Evolutionary conservation across 192 early-diverging fungal genomes (phyloP).

Genomic region (Kappamyces sp.): DNA sequence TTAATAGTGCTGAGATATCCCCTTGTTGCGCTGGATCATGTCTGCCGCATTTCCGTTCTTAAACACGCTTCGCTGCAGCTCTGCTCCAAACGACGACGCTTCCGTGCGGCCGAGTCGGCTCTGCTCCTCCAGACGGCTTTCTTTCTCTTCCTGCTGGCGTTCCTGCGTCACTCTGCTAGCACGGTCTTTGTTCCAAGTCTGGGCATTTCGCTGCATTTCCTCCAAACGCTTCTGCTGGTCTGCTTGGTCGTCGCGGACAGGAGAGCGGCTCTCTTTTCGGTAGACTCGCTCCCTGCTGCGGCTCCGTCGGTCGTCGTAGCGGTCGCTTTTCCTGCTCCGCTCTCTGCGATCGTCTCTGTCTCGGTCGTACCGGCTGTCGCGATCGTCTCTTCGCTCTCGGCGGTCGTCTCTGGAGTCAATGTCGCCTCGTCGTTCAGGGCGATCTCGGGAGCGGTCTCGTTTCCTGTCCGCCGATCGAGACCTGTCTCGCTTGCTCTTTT

Average conservation of each 20-base stretch:
- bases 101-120: constrained; percentile 9
- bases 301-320: background rate
- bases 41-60: constrained; percentile 26
- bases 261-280: background rate
- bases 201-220: constrained; percentile 33
- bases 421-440: constrained; percentile 8
- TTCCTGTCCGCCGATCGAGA: constrained; percentile 11
- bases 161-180: constrained; percentile 19
- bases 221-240: constrained; percentile 24
- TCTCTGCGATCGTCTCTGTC: constrained; percentile 13
- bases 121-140: constrained; percentile 21
- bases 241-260: constrained; percentile 9
- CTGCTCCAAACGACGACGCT: constrained; percentile 24
- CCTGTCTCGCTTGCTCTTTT: constrained; percentile 6
- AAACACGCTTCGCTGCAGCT: constrained; percentile 16
- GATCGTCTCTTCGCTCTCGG: background rate
- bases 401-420: background rate
- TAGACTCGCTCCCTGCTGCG: background rate
- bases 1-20: constrained; percentile 8
- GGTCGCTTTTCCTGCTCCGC: constrained; percentile 7
- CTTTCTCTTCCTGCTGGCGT: constrained; percentile 23
- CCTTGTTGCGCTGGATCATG: constrained; percentile 35
- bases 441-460: constrained; percentile 10
- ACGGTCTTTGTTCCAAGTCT: constrained; percentile 24
- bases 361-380: constrained; percentile 16